Evolutionary conservation across 208 protist genomes (phyloP), one percentile per base, ranked within the genome.

Genomic region (Trypanosoma melophagium): DNA sequence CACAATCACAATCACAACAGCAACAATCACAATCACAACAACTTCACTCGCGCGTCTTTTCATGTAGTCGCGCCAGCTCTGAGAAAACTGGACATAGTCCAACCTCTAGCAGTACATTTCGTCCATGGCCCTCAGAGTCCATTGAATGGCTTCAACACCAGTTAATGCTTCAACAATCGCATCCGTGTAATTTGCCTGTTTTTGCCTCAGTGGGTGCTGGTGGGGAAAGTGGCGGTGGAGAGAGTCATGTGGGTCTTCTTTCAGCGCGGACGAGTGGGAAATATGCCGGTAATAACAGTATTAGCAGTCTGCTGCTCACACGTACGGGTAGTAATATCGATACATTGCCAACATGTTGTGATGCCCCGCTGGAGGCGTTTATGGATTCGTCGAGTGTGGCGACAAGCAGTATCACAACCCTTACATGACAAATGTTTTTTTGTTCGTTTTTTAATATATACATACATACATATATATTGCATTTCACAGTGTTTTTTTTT

Each of bases 361-460:
- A 74, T 49, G 60, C 69, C 10, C 60, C 69, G n/a, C 51, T 74
- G 7, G 69, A 74, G 24, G 17, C 45, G 3, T 45, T 74, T 17
- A 74, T 74, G 59, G 53, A 58, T 9, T 66, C 59, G 0, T 74
- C 60, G 3, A 55, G 14, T 7, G 41, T 42, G 24, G 54, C 55
- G 5, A 21, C 16, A 1, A 61, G 55, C 45, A 52, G 52, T 44
- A 21, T 38, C n/a, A 56, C 31, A 24, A 2, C 45, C 47, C 16
- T 35, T 4, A 22, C 24, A 24, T 40, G 52, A 22, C 21, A n/a
- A n/a, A n/a, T n/a, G n/a, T n/a, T n/a, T n/a, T n/a, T n/a, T n/a
- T n/a, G n/a, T n/a, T n/a, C n/a, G n/a, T n/a, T n/a, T n/a, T n/a
- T n/a, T n/a, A n/a, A n/a, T n/a, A n/a, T n/a, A n/a, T n/a, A n/a